Conservation (phyloP, 176 grass and related monocot species). For the Thalia dealbata region DNA sequence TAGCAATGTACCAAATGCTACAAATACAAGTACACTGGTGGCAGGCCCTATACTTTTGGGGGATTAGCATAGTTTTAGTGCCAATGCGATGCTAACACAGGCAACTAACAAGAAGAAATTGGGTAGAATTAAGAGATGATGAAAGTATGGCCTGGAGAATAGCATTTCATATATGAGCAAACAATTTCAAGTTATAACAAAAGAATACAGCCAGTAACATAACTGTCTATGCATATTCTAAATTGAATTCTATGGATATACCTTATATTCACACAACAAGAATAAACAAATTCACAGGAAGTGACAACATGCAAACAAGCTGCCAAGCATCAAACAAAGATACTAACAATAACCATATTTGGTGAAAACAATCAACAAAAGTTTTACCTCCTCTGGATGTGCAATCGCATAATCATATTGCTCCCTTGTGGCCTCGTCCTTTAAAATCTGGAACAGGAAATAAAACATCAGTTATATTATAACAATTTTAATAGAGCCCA, state of each 20-base stretch:
- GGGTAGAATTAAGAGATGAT: too few relatives aligned
- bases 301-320: background rate
- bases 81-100: too few relatives aligned
- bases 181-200: too few relatives aligned
- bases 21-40: too few relatives aligned
- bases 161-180: too few relatives aligned
- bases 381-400: constrained; percentile 89
- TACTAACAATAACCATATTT: background rate
- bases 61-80: too few relatives aligned
- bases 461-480: constrained; percentile 2
- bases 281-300: background rate
- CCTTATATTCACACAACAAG: background rate
- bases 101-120: too few relatives aligned
- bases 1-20: too few relatives aligned
- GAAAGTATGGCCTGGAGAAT: too few relatives aligned
- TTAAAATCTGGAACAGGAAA: constrained; percentile 47
- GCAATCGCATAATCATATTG: constrained; percentile 97
- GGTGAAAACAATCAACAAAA: background rate
- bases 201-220: too few relatives aligned
- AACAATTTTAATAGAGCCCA: background rate
- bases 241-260: background rate
- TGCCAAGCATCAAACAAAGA: background rate
- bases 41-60: too few relatives aligned
- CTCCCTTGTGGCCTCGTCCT: constrained; percentile 80
- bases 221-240: background rate